A percentile compares a stretch with the other conserved stretches of the same genome.
Conservation (phyloP, 1,284 basidiomycete genomes). For the Afroboletus lepidellus region DNA sequence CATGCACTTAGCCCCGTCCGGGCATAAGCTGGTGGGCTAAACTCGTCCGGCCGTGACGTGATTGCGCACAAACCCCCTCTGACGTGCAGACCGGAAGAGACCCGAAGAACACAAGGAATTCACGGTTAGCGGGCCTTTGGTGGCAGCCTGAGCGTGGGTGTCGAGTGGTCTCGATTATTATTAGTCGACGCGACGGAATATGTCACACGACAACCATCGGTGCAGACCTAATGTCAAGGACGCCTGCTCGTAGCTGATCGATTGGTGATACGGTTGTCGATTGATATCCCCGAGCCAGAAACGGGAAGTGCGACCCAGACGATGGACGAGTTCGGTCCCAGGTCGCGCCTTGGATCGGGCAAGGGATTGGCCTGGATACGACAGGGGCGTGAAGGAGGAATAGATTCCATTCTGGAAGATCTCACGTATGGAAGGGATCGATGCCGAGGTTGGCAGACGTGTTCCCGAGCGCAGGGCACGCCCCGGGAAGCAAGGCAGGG, state of each 20-base stretch:
- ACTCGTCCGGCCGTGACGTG: constrained; percentile 15
- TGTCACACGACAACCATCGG: constrained; percentile 17
- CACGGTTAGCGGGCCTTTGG: constrained; percentile 71
- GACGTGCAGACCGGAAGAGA: constrained; percentile 56
- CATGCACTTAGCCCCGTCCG: constrained; percentile 6
- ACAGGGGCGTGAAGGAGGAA: constrained; percentile 8
- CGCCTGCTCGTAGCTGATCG: too few relatives aligned
- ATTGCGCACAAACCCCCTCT: constrained; percentile 65
- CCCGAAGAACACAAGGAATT: constrained; percentile 73
- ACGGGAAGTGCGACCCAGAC: constrained; percentile 49
- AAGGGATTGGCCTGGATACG: constrained; percentile 58
- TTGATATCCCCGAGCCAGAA: constrained; percentile 49
- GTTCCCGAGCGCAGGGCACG: constrained; percentile 23
- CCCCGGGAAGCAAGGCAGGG: constrained; percentile 22
- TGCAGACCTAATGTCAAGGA: not conserved
- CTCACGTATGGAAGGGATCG: constrained; percentile 14
- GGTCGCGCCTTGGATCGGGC: constrained; percentile 59
- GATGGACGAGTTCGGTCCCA: constrained; percentile 56
- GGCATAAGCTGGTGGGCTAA: constrained; percentile 32
- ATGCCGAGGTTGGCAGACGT: constrained; percentile 24
- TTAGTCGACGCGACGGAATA: constrained; percentile 6
- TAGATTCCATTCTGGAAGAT: constrained; percentile 27
- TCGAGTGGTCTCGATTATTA: constrained; percentile 51
- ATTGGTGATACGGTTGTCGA: constrained; percentile 42
- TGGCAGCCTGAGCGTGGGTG: constrained; percentile 76